Base-by-base conservation (phyloP, 768 basidiomycete species). In the Coprinopsis strossmayeri region DNA sequence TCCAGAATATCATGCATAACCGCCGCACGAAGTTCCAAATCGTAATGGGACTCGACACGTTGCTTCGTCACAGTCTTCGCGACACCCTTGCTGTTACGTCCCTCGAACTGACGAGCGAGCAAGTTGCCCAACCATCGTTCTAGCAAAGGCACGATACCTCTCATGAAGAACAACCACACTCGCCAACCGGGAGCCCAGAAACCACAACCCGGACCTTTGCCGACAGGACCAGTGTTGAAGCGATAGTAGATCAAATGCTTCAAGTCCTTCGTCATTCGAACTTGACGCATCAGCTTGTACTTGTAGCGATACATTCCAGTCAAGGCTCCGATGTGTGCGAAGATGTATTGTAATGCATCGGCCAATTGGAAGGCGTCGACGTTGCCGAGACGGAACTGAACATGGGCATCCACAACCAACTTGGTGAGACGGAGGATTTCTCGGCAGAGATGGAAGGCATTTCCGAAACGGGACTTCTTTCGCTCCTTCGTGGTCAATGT, bases 161-260 rank as follows among this genome's bases (percentile, higher is more conserved):
- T 84, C 84, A 99, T 89, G 77, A 99, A 99, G 75, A 98, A 99
- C 48, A 99, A 69, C 96, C 96, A 99, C 17, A 99, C 96, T 49
- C 96, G 79, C 96, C 96, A 99, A 30, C 96, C 96, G 27, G 96
- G 96, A 42, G 94, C 93, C 96, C 96, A 99, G 77, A 99, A 98
- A 50, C 96, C 96, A 61, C 90, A 91, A 57, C 96, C 96, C 42
- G 96, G 96, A 57, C 96, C 96, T 66, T 99, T 99, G 20, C 96
- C 96, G 42, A 99, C 96, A 53, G 96, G 96, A 53, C 96, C 96
- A 34, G 96, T 98, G 73, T 99, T 99, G 81, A 99, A 99, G 52
- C 93, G 90, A 61, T 95, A 95, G 73, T 95, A 95, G 68, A 96
- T 94, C 58, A 97, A 71, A 63, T 97, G 94, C 76, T 99, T 99